Conservation (phyloP, 2,329 filamentous ascomycete species). For the Pseudonectria buxi region DNA sequence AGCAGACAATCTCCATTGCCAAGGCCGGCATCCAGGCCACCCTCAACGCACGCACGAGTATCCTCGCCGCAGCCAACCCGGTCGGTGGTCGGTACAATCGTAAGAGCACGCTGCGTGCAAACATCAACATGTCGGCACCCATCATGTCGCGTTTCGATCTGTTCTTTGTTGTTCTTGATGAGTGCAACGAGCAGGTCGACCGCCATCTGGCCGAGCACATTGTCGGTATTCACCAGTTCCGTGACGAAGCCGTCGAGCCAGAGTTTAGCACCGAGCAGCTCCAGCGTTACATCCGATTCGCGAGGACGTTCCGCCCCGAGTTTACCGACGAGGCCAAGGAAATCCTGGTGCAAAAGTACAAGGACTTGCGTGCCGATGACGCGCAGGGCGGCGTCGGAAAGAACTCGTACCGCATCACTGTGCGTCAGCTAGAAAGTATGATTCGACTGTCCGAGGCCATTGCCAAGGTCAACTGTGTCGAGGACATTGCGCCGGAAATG, state of each 20-base stretch:
- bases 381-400: conserved; percentile 88
- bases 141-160: conserved; percentile 99
- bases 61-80: conserved; percentile 92
- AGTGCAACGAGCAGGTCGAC: conserved; percentile 89
- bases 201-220: conserved; percentile 91
- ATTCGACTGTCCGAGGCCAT: conserved; percentile 97
- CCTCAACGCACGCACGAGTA: conserved; percentile 88
- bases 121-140: conserved; percentile 97
- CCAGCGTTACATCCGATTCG: conserved; percentile 95
- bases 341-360: conserved; percentile 85
- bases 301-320: conserved; percentile 85
- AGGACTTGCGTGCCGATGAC: conserved; percentile 88
- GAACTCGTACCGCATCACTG: conserved; percentile 96
- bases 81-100: conserved; percentile 96
- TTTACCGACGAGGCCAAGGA: conserved; percentile 84
- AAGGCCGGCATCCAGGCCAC: conserved; percentile 98
- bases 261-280: conserved; percentile 95
- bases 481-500: conserved; percentile 77
- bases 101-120: conserved; percentile 85
- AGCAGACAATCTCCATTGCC: conserved; percentile 97
- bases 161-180: conserved; percentile 96
- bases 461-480: conserved; percentile 93
- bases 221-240: conserved; percentile 84
- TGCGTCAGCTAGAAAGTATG: conserved; percentile 90
- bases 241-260: conserved; percentile 84